phyloP scores from a whole-genome alignment of 352 stramenopile genomes.

The Globisporangium nunn region DNA sequence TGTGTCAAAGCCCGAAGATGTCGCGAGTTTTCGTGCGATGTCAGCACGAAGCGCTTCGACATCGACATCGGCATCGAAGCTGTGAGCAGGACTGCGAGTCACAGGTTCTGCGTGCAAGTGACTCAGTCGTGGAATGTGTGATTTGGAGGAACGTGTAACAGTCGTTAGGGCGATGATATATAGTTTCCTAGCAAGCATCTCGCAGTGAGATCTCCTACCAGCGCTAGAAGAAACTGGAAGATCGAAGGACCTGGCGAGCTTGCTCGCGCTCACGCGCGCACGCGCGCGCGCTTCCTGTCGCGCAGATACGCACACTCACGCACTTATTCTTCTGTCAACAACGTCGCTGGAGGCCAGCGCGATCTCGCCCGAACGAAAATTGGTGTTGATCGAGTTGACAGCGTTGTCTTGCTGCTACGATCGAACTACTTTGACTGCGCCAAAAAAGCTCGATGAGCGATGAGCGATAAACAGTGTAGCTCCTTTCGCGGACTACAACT shows the following conservation, averaged over 20 bases:
- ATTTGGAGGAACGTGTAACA: no score
- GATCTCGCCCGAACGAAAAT: neutral
- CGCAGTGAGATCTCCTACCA: no score
- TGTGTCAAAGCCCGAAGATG: no score
- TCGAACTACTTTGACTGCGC: neutral
- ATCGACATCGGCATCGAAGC: neutral
- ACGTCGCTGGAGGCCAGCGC: neutral
- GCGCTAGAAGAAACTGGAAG: no score
- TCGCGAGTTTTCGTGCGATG: neutral
- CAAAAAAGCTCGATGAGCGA: neutral
- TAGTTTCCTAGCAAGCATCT: neutral
- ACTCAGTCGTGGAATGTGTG: neutral
- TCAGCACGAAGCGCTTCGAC: neutral
- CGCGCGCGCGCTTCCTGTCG: no score
- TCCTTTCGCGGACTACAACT: neutral
- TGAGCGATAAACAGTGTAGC: neutral
- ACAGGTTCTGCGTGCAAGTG: neutral
- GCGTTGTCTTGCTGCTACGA: neutral
- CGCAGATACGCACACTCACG: neutral
- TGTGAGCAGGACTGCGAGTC: neutral
- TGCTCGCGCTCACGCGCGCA: neutral
- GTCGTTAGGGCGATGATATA: no score
- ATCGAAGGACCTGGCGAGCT: no score
- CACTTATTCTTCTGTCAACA: neutral
- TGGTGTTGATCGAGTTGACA: no score